Evolutionary conservation across 2,329 filamentous ascomycete genomes (phyloP).

Genomic region (Daldinia eschscholtzii): DNA sequence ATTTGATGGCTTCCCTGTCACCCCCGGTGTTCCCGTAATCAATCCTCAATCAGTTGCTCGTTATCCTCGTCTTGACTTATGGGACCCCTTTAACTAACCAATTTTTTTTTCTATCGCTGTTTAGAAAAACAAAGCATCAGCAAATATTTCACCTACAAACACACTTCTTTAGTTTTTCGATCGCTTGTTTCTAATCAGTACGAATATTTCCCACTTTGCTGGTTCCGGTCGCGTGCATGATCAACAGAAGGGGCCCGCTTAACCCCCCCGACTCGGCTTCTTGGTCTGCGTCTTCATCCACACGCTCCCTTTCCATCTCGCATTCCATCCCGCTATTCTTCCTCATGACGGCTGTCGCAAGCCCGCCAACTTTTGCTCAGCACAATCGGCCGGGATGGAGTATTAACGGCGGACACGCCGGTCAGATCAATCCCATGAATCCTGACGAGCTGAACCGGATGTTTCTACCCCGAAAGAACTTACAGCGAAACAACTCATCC

Average conservation of each 20-base stretch:
- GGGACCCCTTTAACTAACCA: slow-evolving; percentile 37
- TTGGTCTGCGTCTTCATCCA: slow-evolving; percentile 42
- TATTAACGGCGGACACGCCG: slow-evolving; percentile 61
- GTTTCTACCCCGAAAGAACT: slow-evolving; percentile 88
- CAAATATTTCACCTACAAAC: slow-evolving; percentile 23
- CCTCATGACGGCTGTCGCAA: slow-evolving; percentile 77
- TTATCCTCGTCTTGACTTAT: slow-evolving; percentile 19
- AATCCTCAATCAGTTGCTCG: slow-evolving; percentile 25
- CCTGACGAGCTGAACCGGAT: slow-evolving; percentile 87
- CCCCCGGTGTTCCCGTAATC: slow-evolving; percentile 37
- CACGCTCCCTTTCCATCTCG: slow-evolving; percentile 36
- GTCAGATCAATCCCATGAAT: slow-evolving; percentile 73
- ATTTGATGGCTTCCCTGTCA: slow-evolving; percentile 21
- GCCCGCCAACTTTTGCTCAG: slow-evolving; percentile 72
- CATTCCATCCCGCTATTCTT: slow-evolving; percentile 45
- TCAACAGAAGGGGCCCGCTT: slow-evolving; percentile 35
- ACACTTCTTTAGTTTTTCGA: slow-evolving; percentile 23
- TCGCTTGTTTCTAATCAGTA: slow-evolving; percentile 22
- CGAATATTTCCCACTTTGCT: slow-evolving; percentile 25
- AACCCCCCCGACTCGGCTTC: slow-evolving; percentile 41
- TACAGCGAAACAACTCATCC: slow-evolving; percentile 90
- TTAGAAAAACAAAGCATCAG: slow-evolving; percentile 32
- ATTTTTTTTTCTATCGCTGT: slow-evolving; percentile 31
- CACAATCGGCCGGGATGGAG: slow-evolving; percentile 75
- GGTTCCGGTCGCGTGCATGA: slow-evolving; percentile 44